These are phyloP conservation scores for Dipteronia sinensis DNA, from an alignment of 345 rosid species.

Conservation along the genomic window DNA sequence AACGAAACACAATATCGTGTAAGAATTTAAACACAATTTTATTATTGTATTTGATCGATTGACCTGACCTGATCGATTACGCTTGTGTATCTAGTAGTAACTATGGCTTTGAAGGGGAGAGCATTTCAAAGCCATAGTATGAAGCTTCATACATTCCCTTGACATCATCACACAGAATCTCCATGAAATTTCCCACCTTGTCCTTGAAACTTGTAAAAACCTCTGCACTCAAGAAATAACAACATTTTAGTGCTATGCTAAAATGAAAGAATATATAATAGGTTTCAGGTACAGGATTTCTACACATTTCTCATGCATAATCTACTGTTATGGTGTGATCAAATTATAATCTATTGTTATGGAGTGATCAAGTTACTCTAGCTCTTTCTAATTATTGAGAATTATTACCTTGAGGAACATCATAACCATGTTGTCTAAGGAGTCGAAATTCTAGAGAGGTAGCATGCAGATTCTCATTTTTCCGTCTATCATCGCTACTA, in stretches of 20 bases:
- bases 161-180: neutral
- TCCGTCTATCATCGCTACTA: neutral
- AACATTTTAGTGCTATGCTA: neutral
- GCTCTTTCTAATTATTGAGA: neutral
- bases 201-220: slow-evolving; percentile 9
- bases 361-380: too few relatives aligned
- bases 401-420: slow-evolving; percentile 7
- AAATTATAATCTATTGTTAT: too few relatives aligned
- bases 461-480: slow-evolving; percentile 1
- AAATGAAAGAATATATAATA: neutral
- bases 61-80: too few relatives aligned
- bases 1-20: neutral
- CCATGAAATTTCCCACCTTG: slow-evolving; percentile 9
- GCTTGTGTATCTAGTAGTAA: too few relatives aligned
- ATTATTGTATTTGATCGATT: too few relatives aligned
- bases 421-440: neutral
- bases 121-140: neutral
- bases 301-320: too few relatives aligned
- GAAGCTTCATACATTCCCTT: slow-evolving; percentile 25
- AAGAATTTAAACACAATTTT: too few relatives aligned
- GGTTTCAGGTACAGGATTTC: too few relatives aligned
- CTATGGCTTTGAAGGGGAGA: too few relatives aligned
- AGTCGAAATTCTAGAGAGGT: neutral
- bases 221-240: slow-evolving; percentile 1
- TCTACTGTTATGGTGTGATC: too few relatives aligned